These are phyloP conservation scores for Neonectria magnoliae DNA, from an alignment of 2,329 filamentous ascomycete genomes.

Conservation along the genomic window DNA sequence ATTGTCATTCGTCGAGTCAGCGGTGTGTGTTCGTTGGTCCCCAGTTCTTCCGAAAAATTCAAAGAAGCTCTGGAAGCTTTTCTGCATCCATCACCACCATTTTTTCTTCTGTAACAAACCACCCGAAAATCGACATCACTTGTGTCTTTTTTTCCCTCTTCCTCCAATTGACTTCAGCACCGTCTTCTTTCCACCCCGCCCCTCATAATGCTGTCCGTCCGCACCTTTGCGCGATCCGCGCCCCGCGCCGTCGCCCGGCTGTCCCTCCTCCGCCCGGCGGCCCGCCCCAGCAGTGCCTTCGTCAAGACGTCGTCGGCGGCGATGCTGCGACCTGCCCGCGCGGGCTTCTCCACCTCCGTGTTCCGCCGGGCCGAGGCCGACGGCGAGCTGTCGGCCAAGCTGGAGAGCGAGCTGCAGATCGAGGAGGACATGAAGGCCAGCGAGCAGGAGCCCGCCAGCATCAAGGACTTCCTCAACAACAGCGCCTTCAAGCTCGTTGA, in stretches of 20 bases:
- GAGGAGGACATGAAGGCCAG: constrained; percentile 83
- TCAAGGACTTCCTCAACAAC: constrained; percentile 90
- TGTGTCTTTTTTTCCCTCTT: constrained; percentile 18
- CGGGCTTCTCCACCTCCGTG: constrained; percentile 59
- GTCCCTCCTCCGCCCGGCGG: constrained; percentile 59
- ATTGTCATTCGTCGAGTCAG: constrained; percentile 27
- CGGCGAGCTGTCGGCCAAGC: constrained; percentile 84
- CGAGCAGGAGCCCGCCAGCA: constrained; percentile 76
- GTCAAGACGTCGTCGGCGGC: constrained; percentile 53
- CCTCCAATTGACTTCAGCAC: constrained; percentile 16
- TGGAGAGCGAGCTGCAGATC: constrained; percentile 83
- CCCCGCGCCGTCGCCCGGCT: constrained; percentile 72
- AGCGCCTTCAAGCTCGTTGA: constrained; percentile 86
- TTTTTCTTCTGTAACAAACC: constrained; percentile 7
- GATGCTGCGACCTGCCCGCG: constrained; percentile 47
- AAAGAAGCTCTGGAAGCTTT: constrained; percentile 33
- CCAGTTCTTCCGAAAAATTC: constrained; percentile 38
- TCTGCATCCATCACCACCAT: constrained; percentile 6
- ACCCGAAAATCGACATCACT: constrained; percentile 25
- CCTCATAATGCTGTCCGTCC: constrained; percentile 74
- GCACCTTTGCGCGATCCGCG: constrained; percentile 72
- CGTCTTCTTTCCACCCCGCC: constrained; percentile 4
- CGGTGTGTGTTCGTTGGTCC: constrained; percentile 9
- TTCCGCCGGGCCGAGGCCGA: constrained; percentile 68
- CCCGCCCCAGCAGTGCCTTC: constrained; percentile 60